Percentiles rank a stretch among this genome's conserved stretches.
Evolutionary conservation across 768 basidiomycete genomes (phyloP).

Genomic region (Mycena vitilis): DNA sequence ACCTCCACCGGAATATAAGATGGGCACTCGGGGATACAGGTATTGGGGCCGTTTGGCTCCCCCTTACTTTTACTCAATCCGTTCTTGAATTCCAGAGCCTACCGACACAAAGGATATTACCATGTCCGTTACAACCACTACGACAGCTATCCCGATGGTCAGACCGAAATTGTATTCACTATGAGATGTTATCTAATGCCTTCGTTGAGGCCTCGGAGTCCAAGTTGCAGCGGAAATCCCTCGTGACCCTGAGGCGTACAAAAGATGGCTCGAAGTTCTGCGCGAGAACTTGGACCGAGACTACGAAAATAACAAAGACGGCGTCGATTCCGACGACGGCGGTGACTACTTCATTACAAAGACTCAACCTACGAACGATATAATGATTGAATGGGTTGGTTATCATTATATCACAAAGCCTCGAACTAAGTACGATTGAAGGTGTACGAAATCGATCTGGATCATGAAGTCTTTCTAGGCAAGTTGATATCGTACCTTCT

Average conservation of each 20-base stretch:
- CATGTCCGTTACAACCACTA: slow-evolving; percentile 36
- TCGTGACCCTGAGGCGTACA: slow-evolving; percentile 23
- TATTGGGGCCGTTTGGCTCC: neutral
- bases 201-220: slow-evolving; percentile 32
- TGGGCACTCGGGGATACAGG: slow-evolving; percentile 28
- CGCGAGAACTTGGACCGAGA: slow-evolving; percentile 27
- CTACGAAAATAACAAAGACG: slow-evolving; percentile 21
- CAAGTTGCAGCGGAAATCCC: slow-evolving; percentile 37
- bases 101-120: slow-evolving; percentile 39
- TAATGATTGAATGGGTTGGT: too few relatives aligned
- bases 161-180: neutral
- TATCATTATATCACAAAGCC: neutral
- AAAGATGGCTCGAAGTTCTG: slow-evolving; percentile 30
- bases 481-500: neutral
- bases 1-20: too few relatives aligned
- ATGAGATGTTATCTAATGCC: neutral
- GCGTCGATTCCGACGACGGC: neutral
- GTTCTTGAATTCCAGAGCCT: slow-evolving; percentile 9
- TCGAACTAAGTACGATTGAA: slow-evolving; percentile 26
- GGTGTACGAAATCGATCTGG: slow-evolving; percentile 45
- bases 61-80: neutral
- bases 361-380: slow-evolving; percentile 19
- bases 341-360: neutral
- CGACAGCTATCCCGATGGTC: slow-evolving; percentile 38
- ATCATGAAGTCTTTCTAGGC: slow-evolving; percentile 41